Conservation (phyloP, 1,284 basidiomycete genomes). For the Trichosporon ovoides region DNA sequence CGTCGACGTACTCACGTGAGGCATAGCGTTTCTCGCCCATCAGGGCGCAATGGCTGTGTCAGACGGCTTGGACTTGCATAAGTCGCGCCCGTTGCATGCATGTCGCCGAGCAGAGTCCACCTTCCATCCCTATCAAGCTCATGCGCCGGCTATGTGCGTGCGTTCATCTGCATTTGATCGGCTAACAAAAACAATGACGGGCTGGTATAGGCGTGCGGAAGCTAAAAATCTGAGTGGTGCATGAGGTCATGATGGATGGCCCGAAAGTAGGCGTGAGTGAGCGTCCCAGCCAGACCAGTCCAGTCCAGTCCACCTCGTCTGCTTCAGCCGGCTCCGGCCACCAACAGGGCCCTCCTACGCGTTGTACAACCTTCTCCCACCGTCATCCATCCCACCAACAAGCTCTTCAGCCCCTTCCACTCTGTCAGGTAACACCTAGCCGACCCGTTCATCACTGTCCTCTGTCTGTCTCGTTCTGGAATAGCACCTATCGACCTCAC, state of each 20-base stretch:
- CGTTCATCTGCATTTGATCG: too few relatives aligned
- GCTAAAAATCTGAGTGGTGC: conserved; percentile 3
- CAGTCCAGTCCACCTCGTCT: not conserved
- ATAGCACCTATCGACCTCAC: not conserved
- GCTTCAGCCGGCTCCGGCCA: not conserved
- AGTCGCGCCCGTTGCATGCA: too few relatives aligned
- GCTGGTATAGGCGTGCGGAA: not conserved
- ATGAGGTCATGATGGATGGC: conserved; percentile 1
- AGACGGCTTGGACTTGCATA: too few relatives aligned
- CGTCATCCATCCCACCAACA: conserved; percentile 4
- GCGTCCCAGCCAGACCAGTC: too few relatives aligned
- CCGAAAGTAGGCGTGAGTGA: conserved; percentile 2
- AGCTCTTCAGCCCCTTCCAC: not conserved
- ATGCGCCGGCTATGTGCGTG: too few relatives aligned
- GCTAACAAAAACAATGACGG: not conserved
- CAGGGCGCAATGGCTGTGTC: too few relatives aligned
- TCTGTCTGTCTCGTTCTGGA: not conserved
- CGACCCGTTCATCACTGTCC: not conserved
- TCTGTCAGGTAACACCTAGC: not conserved
- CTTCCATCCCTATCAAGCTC: too few relatives aligned
- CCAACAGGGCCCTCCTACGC: conserved; percentile 1
- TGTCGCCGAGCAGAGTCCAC: too few relatives aligned
- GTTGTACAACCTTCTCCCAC: conserved; percentile 3
- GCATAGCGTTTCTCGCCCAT: too few relatives aligned
- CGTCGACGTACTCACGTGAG: not conserved